Evolutionary conservation across 2,329 filamentous ascomycete genomes (phyloP).

Genomic region (Gyromitra esculenta): DNA sequence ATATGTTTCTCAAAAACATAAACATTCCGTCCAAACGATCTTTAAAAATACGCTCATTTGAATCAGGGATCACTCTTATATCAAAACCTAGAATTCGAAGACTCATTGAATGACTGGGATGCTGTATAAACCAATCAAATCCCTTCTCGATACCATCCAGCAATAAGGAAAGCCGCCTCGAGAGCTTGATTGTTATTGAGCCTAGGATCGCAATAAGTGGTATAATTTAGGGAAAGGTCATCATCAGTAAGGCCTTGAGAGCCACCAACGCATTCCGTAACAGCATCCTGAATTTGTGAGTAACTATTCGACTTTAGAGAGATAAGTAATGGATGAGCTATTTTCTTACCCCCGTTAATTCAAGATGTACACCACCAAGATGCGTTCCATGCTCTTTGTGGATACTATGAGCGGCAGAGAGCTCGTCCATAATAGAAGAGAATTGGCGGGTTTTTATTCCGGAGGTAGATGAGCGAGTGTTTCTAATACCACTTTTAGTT

Average conservation of each 20-base stretch:
- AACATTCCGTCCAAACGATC: background rate
- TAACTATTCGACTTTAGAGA: background rate
- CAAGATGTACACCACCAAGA: constrained; percentile 91
- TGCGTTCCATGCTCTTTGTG: constrained; percentile 85
- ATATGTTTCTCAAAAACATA: background rate
- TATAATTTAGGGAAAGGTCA: constrained; percentile 89
- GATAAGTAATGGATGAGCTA: background rate
- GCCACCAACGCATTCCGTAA: constrained; percentile 94
- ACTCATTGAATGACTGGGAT: background rate
- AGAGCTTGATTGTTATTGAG: constrained; percentile 98
- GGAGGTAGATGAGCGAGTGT: constrained; percentile 73
- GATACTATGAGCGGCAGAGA: constrained; percentile 82
- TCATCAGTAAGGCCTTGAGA: constrained; percentile 87
- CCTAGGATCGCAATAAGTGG: constrained; percentile 92
- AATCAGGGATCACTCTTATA: background rate
- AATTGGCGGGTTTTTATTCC: constrained; percentile 95
- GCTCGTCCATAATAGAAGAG: constrained; percentile 85
- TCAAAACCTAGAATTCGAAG: background rate
- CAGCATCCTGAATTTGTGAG: constrained; percentile 70
- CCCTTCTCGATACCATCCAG: constrained; percentile 75
- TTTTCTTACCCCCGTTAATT: constrained; percentile 75
- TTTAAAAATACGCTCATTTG: background rate
- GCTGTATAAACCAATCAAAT: background rate
- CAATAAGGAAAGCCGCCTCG: constrained; percentile 92
- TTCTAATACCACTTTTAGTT: constrained; percentile 58